These are phyloP conservation scores for Grammothele lineata DNA, from an alignment of 768 basidiomycete species.

Conservation along the genomic window DNA sequence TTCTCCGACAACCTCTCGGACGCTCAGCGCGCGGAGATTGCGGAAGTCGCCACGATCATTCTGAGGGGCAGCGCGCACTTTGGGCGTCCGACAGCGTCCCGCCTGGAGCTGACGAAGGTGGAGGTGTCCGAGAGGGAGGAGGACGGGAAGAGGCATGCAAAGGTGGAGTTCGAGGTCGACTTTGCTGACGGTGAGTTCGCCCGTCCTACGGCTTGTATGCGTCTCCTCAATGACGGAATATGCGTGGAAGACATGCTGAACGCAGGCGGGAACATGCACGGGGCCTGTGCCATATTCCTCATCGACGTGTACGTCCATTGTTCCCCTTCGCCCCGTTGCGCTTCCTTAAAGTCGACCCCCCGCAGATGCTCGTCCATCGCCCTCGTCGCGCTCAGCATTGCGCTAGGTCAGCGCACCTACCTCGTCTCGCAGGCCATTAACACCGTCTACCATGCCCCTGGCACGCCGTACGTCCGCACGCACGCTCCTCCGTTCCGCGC, in stretches of 20 bases:
- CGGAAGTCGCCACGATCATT: conserved; percentile 3
- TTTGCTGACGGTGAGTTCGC: conserved; percentile 2
- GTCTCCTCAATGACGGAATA: not conserved
- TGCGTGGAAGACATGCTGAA: conserved; percentile 13
- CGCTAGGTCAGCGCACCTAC: not conserved
- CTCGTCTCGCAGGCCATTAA: conserved; percentile 13
- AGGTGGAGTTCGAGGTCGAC: conserved; percentile 7
- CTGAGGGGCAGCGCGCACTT: not conserved
- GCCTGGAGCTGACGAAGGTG: conserved; percentile 12
- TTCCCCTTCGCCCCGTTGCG: too few relatives aligned
- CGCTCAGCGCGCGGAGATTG: not conserved
- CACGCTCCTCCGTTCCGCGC: not conserved
- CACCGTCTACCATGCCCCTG: conserved; percentile 14
- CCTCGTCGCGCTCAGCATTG: conserved; percentile 8
- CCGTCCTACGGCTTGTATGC: not conserved
- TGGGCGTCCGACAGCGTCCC: not conserved
- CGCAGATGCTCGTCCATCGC: conserved; percentile 14
- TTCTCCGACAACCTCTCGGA: not conserved
- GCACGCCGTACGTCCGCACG: not conserved
- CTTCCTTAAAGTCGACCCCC: too few relatives aligned
- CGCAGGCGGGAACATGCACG: conserved; percentile 7
- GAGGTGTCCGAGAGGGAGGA: conserved; percentile 2
- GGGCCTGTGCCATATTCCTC: conserved; percentile 11
- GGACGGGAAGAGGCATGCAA: conserved; percentile 12
- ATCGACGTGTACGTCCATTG: conserved; percentile 12